phyloP scores from a whole-genome alignment of 2,329 filamentous ascomycete genomes.

The Monosporascus sp. region DNA sequence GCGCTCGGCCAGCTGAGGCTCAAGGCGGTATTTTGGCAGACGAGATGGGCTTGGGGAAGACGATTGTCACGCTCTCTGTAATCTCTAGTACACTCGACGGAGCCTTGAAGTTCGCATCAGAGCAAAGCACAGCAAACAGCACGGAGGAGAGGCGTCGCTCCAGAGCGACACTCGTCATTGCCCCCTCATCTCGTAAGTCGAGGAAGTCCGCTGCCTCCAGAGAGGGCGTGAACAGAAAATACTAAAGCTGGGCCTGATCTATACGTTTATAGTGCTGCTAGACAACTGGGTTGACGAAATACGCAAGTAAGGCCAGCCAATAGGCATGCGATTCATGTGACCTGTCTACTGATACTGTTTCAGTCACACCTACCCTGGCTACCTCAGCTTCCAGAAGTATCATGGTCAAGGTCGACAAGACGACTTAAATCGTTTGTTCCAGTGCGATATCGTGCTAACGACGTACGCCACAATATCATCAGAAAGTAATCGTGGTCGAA shows the following conservation, averaged over 20 bases:
- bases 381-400: constrained; percentile 5
- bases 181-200: constrained; percentile 6
- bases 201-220: no score
- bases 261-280: constrained; percentile 2
- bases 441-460: constrained; percentile 4
- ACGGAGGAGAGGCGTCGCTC: neutral
- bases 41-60: constrained; percentile 12
- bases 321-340: neutral
- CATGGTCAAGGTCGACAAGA: constrained; percentile 3
- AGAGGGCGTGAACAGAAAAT: no score
- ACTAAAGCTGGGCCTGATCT: no score
- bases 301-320: constrained; percentile 2
- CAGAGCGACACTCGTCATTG: constrained; percentile 6
- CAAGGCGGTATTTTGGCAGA: constrained; percentile 12
- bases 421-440: neutral
- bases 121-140: neutral
- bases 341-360: neutral
- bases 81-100: constrained; percentile 5
- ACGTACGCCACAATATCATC: constrained; percentile 7
- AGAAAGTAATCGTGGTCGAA: constrained; percentile 1
- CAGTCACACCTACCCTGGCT: constrained; percentile 5
- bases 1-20: constrained; percentile 3
- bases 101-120: constrained; percentile 1
- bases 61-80: constrained; percentile 4
- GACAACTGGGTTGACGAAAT: constrained; percentile 9